Base-by-base conservation (phyloP, 1,284 basidiomycete genomes). In the Cystobasidium sp. region DNA sequence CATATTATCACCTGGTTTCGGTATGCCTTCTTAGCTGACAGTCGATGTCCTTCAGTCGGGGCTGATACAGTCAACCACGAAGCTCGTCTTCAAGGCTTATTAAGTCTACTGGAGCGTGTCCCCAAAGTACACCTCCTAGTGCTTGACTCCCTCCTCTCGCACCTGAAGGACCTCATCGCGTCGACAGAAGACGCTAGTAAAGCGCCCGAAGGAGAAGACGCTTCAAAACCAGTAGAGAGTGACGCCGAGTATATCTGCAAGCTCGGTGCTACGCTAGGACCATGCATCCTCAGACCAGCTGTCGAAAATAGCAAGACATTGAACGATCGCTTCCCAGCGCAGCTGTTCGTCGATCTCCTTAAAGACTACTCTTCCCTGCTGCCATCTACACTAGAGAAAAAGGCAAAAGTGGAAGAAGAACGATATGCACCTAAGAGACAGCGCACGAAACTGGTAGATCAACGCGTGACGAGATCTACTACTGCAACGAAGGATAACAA, bases 371-470 rank as follows among this genome's bases (percentile, higher is more conserved):
- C 18, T 8, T 41, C 31, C 37, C 7, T 71, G 1, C 47, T 71
- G 9, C 69, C 69, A 22, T 47, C 69, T 6, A 58, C 55, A 14
- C 49, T 71, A n/a, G 69, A 51, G 18, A 55, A 63, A 22, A 71
- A 71, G 39, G 59, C n/a, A 3, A 71, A 71, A 37, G 69, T 71
- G 18, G 69, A 71, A 47, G 69, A 64, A 41, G 69, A 77, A 62
- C 71, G 37, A 22, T 69, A 79, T 64, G 74, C 68, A 24, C 78
- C 79, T 9, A 68, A 77, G 7, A 61, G 79, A 1, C 78, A 80
- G 68, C 66, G 79, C 4, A 80, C 79, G 14, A 80, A 78, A 63
- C 76, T 78, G 43, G 51, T 78, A 51, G 79, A 80, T 59, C 61
- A 75, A 12, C 69, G 79, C 12, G 41, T 75, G n/a, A 70, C 67